Evolutionary conservation across 2,329 filamentous ascomycete species (phyloP).

Genomic region (Claviceps maximensis): DNA sequence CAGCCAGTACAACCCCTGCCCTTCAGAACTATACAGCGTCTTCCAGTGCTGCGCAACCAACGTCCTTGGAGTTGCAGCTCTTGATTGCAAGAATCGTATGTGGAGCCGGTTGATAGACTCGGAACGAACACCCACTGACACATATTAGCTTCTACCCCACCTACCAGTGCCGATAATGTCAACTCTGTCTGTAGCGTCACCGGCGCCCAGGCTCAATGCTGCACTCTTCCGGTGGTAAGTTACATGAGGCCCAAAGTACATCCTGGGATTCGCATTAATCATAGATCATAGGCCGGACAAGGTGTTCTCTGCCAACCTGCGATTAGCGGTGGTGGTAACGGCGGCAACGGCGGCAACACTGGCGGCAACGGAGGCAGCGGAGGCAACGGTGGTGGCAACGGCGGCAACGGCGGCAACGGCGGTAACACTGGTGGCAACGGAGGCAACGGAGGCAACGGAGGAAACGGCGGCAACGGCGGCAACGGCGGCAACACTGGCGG

Average conservation of each 20-base stretch:
- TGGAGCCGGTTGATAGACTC: background rate
- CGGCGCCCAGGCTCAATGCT: background rate
- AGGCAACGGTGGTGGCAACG: background rate
- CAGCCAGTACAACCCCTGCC: background rate
- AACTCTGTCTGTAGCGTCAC: background rate
- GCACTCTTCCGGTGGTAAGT: constrained; percentile 1
- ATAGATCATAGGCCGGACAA: background rate
- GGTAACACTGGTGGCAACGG: background rate
- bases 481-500: background rate
- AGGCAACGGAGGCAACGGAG: background rate
- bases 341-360: background rate
- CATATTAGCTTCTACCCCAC: background rate
- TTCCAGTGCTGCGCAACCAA: constrained; percentile 7
- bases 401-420: background rate
- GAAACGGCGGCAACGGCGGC: background rate
- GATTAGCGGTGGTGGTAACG: background rate
- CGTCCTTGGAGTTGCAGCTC: constrained; percentile 6
- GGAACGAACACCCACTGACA: background rate
- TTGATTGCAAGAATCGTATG: constrained; percentile 8
- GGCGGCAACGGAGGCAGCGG: background rate
- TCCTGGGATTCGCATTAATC: background rate
- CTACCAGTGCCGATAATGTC: background rate
- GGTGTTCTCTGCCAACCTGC: background rate
- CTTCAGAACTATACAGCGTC: constrained; percentile 5
- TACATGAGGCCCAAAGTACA: too few relatives aligned